A percentile compares a stretch with the other conserved stretches of the same genome.
Evolutionary conservation across 2,329 filamentous ascomycete genomes (phyloP).

Genomic region (Aspergillus pseudotamarii): DNA sequence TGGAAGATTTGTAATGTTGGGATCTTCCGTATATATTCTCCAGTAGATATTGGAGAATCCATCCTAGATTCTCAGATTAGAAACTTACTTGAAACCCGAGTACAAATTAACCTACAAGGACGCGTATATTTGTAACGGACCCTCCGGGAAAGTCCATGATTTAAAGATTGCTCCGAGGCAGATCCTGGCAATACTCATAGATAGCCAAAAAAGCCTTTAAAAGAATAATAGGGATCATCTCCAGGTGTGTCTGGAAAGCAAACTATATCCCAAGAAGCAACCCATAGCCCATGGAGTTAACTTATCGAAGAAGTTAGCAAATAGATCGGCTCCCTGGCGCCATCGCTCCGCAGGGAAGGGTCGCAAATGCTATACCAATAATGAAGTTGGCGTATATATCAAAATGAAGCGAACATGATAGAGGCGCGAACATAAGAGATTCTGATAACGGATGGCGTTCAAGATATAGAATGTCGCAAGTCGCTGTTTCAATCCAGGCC

Average conservation of each 20-base stretch:
- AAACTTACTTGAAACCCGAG: background rate
- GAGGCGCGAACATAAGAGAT: background rate
- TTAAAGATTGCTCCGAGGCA: slow-evolving; percentile 28
- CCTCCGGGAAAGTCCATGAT: slow-evolving; percentile 49
- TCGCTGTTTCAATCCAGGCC: slow-evolving; percentile 3
- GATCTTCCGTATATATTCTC: slow-evolving; percentile 46
- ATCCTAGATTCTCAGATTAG: slow-evolving; percentile 38
- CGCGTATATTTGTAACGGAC: slow-evolving; percentile 45
- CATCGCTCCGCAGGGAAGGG: slow-evolving; percentile 18
- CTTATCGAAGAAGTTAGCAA: slow-evolving; percentile 24
- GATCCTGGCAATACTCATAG: slow-evolving; percentile 31
- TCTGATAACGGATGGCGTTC: slow-evolving; percentile 2
- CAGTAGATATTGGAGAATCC: slow-evolving; percentile 47
- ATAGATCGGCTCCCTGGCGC: slow-evolving; percentile 21
- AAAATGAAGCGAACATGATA: slow-evolving; percentile 5
- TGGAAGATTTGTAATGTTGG: slow-evolving; percentile 30
- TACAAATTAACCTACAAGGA: slow-evolving; percentile 40
- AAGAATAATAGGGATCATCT: slow-evolving; percentile 37
- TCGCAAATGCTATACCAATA: slow-evolving; percentile 7
- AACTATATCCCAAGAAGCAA: slow-evolving; percentile 16
- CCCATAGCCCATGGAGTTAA: slow-evolving; percentile 23
- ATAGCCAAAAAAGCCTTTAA: slow-evolving; percentile 28
- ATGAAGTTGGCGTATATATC: background rate
- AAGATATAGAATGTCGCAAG: slow-evolving; percentile 5
- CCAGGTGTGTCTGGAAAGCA: slow-evolving; percentile 23